Base-by-base conservation (phyloP, 495 filamentous ascomycete species). In the Xylaria palmicola region DNA sequence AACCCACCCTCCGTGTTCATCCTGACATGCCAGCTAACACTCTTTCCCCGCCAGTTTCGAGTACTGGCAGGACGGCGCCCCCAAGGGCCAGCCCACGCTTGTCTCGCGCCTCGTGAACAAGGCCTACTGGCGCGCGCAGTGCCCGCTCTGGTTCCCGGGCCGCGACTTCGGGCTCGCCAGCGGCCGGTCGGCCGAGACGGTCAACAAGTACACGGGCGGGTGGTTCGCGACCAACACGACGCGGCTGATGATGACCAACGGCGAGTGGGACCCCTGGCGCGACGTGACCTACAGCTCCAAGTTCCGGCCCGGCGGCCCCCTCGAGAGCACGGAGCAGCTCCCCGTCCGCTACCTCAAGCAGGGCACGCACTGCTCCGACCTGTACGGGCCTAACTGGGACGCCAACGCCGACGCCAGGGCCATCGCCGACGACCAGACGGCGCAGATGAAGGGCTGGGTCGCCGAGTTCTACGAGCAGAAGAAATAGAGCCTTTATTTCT, bases 161-260 rank as follows among this genome's bases (percentile, higher is more conserved):
- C 9, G 30, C 32, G 41, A 54, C 19, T 61, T 48, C 68, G 83
- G 78, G 53, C 72, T 81, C 54, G 74, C 72, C 6, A 32, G 79
- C 40, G 82, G 83, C 52, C 79, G 80, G 65, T 82, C 80, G 10
- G 80, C 81, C 2, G 60, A 54, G 6, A 72, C 81, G 39, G 77
- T 88, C n/a, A 90, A 90, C 72, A 65, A 66, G 19, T 82, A 77
- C 66, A 88, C 85, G 0, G 75, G 80, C 13, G 86, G 87, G 9
- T 89, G 86, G 86, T 60, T 62, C 60, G 63, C 78, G 47, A 80
- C 77, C 15, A 79, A 86, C 63, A 78, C 80, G 1, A 84, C 79
- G 10, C 80, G 86, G 4, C 69, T 88, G 32, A 81, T 85, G 60
- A 85, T 82, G 78, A 77, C 79, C 9, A 88, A 89, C 64, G 86